phyloP scores from a whole-genome alignment of 441 rosid genomes.

The Adansonia gregorii region DNA sequence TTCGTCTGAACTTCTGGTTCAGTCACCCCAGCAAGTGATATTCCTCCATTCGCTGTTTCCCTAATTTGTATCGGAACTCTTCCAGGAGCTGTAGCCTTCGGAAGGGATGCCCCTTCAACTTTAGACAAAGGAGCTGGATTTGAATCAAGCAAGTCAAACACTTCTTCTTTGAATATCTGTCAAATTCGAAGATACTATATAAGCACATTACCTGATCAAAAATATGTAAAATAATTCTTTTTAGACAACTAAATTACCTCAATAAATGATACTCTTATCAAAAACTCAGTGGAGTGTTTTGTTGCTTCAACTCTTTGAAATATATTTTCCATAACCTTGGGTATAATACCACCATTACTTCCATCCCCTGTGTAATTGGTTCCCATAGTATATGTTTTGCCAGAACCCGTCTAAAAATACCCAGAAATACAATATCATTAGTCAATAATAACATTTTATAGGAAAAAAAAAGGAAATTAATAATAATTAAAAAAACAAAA shows the following conservation, averaged over 20 bases:
- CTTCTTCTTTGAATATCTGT: slow-evolving; percentile 97
- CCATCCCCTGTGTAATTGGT: slow-evolving; percentile 80
- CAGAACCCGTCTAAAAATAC: slow-evolving; percentile 77
- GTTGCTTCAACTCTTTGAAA: slow-evolving; percentile 55
- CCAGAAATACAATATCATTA: background rate
- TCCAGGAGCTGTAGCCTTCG: slow-evolving; percentile 51
- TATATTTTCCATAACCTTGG: slow-evolving; percentile 86
- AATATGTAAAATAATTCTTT: background rate
- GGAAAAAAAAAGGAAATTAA: background rate
- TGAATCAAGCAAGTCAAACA: slow-evolving; percentile 82
- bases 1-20: slow-evolving; percentile 89
- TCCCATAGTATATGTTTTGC: slow-evolving; percentile 96
- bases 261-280: slow-evolving; percentile 89
- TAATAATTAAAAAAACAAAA: background rate
- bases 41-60: slow-evolving; percentile 89
- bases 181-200: background rate
- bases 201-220: slow-evolving; percentile 12
- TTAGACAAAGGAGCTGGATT: slow-evolving; percentile 50
- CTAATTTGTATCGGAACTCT: slow-evolving; percentile 88
- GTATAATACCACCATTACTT: slow-evolving; percentile 67
- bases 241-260: slow-evolving; percentile 53
- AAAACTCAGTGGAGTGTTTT: slow-evolving; percentile 59
- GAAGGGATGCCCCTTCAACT: slow-evolving; percentile 46
- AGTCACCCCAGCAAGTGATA: slow-evolving; percentile 90
- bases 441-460: background rate